A percentile compares a stretch with the other conserved stretches of the same genome.
These are phyloP conservation scores for Ricinus communis DNA, from an alignment of 345 rosid genomes.

Conservation along the genomic window DNA sequence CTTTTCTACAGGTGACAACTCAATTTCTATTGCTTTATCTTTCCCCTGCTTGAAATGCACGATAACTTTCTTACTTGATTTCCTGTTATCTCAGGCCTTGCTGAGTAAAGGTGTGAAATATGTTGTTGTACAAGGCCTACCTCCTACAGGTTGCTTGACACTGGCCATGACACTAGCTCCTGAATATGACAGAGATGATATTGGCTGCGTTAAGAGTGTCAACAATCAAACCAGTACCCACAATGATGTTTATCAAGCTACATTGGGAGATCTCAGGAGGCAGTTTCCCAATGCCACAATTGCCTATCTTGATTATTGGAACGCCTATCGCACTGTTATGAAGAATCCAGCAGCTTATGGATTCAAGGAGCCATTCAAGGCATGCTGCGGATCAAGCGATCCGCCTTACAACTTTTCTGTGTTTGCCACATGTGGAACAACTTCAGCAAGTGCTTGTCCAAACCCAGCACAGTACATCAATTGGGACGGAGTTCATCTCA, in stretches of 20 bases:
- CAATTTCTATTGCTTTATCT: not conserved
- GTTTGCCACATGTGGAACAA: constrained; percentile 58
- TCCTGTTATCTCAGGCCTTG: constrained; percentile 46
- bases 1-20: constrained; percentile 55
- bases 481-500: constrained; percentile 98
- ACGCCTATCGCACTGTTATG: constrained; percentile 59
- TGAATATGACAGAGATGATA: constrained; percentile 57
- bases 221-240: constrained; percentile 58
- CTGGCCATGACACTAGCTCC: constrained; percentile 57
- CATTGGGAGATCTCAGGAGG: constrained; percentile 47
- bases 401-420: constrained; percentile 64
- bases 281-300: constrained; percentile 60
- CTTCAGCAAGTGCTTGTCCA: constrained; percentile 42
- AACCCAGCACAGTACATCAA: constrained; percentile 65
- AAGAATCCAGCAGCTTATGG: constrained; percentile 51
- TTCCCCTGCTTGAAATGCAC: not conserved
- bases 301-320: constrained; percentile 75
- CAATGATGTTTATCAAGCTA: constrained; percentile 48
- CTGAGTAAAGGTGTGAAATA: constrained; percentile 69
- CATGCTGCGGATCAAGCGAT: constrained; percentile 76
- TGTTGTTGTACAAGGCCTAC: constrained; percentile 79
- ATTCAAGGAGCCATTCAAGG: constrained; percentile 67
- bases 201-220: constrained; percentile 74
- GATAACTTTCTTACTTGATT: not conserved
- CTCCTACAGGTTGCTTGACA: constrained; percentile 75